A percentile compares a stretch with the other conserved stretches of the same genome.
Conservation (phyloP, 306 rosid species). For the Trichosanthes cucumerina region DNA sequence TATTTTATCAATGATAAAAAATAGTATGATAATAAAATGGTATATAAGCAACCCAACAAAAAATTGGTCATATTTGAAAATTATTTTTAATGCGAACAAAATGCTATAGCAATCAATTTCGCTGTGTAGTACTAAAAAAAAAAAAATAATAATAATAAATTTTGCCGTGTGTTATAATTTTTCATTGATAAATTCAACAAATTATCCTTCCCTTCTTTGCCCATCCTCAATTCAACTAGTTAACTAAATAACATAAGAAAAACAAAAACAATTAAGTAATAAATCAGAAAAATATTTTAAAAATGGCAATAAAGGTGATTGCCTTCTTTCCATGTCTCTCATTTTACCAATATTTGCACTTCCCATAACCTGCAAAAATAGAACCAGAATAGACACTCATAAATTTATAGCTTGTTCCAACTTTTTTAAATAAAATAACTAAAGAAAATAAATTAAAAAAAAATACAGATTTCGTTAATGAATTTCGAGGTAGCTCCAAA, state of each 20-base stretch:
- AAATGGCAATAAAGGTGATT: not conserved
- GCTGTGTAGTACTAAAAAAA: too few species aligned
- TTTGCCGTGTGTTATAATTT: not conserved
- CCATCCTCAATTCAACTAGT: not conserved
- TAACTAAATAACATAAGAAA: not conserved
- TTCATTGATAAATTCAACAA: not conserved
- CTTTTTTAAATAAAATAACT: not conserved
- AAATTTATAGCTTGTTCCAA: too few species aligned
- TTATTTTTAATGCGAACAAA: not conserved
- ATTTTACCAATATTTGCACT: constrained; percentile 1
- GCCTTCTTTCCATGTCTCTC: not conserved
- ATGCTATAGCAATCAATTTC: not conserved
- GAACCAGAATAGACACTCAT: not conserved
- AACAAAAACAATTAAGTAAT: not conserved
- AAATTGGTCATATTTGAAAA: too few species aligned
- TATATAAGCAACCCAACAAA: too few species aligned
- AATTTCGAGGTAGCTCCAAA: not conserved
- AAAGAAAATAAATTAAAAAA: not conserved
- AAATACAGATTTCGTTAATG: not conserved
- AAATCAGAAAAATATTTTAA: not conserved
- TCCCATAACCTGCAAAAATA: constrained; percentile 13
- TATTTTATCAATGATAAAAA: too few species aligned
- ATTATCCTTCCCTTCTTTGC: not conserved
- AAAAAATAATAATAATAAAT: not conserved
- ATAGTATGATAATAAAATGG: too few species aligned